Evolutionary conservation across 192 early-diverging fungal genomes (phyloP).

Genomic region (Linnemannia schmuckeri): DNA sequence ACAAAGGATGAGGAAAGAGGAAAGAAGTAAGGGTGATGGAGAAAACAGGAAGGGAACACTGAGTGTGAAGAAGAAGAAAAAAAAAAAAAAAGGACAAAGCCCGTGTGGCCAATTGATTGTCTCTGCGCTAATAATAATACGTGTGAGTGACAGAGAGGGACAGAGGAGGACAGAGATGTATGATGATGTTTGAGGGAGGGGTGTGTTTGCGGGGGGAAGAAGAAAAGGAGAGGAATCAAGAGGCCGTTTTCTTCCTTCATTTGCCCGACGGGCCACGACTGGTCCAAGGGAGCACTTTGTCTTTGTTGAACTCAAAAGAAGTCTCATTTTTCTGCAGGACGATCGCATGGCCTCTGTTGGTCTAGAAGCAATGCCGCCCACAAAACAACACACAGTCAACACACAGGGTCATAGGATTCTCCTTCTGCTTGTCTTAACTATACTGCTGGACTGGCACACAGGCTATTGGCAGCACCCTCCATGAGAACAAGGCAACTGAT

Average conservation of each 20-base stretch:
- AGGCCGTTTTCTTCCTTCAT: background rate
- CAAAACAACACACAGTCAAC: background rate
- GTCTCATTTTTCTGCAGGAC: too few relatives aligned
- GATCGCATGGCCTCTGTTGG: too few relatives aligned
- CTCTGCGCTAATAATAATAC: background rate
- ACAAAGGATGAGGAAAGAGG: background rate
- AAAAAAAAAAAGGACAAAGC: background rate
- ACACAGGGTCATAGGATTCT: too few relatives aligned
- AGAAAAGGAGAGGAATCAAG: background rate
- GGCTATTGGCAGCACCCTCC: background rate
- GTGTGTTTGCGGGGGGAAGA: background rate
- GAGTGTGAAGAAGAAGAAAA: background rate
- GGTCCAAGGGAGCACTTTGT: background rate
- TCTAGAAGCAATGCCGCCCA: background rate
- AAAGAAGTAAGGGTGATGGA: background rate
- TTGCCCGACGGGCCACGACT: background rate
- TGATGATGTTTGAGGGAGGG: too few relatives aligned
- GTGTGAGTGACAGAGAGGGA: too few relatives aligned
- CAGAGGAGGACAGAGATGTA: background rate
- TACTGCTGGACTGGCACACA: background rate
- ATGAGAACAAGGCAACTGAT: background rate
- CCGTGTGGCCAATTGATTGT: constrained; percentile 1
- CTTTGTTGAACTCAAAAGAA: background rate
- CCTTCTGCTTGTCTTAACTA: too few relatives aligned
- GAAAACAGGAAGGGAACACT: too few relatives aligned